phyloP scores from a whole-genome alignment of 2,329 filamentous ascomycete species.

The Fusarium proliferatum region DNA sequence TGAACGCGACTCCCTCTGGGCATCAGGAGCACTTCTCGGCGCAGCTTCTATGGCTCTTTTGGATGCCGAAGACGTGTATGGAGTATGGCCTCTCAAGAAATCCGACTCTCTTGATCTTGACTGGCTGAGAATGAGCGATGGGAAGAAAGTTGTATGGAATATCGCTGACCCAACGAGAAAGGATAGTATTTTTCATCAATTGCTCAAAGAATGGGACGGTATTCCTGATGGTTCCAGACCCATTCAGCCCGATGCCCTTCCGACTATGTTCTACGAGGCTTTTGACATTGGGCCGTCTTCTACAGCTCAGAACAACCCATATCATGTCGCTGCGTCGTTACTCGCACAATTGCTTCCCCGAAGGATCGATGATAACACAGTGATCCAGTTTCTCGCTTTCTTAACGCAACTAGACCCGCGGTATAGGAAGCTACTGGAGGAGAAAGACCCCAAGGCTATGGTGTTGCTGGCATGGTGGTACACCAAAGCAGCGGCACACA shows the following conservation, averaged over 20 bases:
- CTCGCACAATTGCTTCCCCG: slow-evolving; percentile 53
- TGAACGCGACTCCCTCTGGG: slow-evolving; percentile 61
- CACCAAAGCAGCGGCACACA: slow-evolving; percentile 56
- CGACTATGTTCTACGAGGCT: slow-evolving; percentile 46
- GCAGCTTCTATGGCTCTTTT: slow-evolving; percentile 58
- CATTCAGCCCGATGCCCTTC: slow-evolving; percentile 43
- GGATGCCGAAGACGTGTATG: slow-evolving; percentile 53
- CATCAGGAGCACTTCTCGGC: slow-evolving; percentile 59
- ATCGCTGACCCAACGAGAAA: slow-evolving; percentile 60
- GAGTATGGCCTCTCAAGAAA: slow-evolving; percentile 67
- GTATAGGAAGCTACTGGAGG: slow-evolving; percentile 58
- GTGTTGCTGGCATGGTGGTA: slow-evolving; percentile 69
- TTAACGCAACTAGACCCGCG: slow-evolving; percentile 56
- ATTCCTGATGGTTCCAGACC: slow-evolving; percentile 18
- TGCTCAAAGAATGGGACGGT: slow-evolving; percentile 29
- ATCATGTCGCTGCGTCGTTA: slow-evolving; percentile 49
- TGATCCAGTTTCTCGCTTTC: slow-evolving; percentile 60
- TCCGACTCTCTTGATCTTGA: slow-evolving; percentile 58
- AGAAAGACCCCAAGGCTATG: slow-evolving; percentile 64
- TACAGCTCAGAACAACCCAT: slow-evolving; percentile 45
- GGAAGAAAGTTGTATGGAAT: slow-evolving; percentile 65
- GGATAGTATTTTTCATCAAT: slow-evolving; percentile 58
- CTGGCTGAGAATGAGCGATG: slow-evolving; percentile 68
- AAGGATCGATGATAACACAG: slow-evolving; percentile 52
- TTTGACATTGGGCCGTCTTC: slow-evolving; percentile 42